phyloP scores from a whole-genome alignment of 352 stramenopile genomes.

The Phytophthora meadii region DNA sequence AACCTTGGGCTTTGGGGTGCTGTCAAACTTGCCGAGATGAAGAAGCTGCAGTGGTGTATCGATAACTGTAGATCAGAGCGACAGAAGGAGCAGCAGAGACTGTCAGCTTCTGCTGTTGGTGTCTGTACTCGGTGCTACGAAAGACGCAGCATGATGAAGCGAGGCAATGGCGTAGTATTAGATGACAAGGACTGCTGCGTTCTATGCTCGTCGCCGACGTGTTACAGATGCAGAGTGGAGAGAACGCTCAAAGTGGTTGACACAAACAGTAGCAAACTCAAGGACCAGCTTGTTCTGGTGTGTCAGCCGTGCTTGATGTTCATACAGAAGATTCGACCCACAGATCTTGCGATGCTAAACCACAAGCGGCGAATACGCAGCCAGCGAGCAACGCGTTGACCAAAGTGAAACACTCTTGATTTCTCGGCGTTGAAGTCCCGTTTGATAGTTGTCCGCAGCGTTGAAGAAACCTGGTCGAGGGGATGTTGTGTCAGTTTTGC shows the following conservation, averaged over 20 bases:
- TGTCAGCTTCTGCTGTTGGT: conserved; percentile 12
- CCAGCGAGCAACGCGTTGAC: neutral
- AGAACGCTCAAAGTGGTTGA: conserved; percentile 14
- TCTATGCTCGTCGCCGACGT: conserved; percentile 24
- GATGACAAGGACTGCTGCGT: conserved; percentile 14
- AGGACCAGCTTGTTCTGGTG: conserved; percentile 15
- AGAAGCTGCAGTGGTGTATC: conserved; percentile 38
- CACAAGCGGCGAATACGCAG: conserved; percentile 1
- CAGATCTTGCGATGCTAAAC: conserved; percentile 21
- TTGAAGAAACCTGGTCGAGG: neutral
- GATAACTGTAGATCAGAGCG: conserved; percentile 11
- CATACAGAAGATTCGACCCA: conserved; percentile 16
- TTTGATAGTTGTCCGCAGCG: neutral
- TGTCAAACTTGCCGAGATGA: conserved; percentile 25
- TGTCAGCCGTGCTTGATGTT: conserved; percentile 27
- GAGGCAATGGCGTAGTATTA: neutral
- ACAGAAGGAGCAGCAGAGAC: conserved; percentile 22
- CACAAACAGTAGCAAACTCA: conserved; percentile 14
- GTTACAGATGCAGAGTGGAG: conserved; percentile 22
- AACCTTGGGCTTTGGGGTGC: conserved; percentile 19
- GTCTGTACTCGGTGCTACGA: conserved; percentile 18
- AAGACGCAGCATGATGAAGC: conserved; percentile 16
- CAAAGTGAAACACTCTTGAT: neutral
- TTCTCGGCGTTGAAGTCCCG: conserved; percentile 3
- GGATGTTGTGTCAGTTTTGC: conserved; percentile 6